Percentiles rank a stretch among this genome's conserved stretches.
phyloP scores from a whole-genome alignment of 345 rosid genomes.

The Bruguiera parviflora region DNA sequence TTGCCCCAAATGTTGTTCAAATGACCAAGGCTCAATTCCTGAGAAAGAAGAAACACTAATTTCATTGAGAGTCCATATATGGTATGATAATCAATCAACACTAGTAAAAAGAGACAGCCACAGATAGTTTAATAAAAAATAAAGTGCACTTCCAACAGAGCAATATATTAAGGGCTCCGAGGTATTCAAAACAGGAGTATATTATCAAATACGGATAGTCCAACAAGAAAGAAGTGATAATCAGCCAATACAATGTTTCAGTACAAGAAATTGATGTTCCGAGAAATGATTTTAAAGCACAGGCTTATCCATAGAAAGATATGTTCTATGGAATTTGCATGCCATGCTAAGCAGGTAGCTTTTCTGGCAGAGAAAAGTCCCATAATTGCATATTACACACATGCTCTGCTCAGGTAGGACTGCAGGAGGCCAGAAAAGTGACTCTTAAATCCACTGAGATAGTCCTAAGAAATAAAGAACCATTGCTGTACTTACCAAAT shows the following conservation, averaged over 20 bases:
- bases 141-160: background rate
- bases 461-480: background rate
- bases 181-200: conserved; percentile 1
- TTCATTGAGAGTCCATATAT: too few species aligned
- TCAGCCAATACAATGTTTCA: background rate
- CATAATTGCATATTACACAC: background rate
- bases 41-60: conserved; percentile 13
- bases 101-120: conserved; percentile 1
- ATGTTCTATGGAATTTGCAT: background rate
- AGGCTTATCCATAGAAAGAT: background rate
- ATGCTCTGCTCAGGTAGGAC: background rate
- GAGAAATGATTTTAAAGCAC: background rate
- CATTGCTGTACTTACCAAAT: conserved; percentile 52
- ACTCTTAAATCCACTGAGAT: background rate
- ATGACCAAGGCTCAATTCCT: conserved; percentile 96
- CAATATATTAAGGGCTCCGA: background rate
- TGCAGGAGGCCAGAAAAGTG: background rate
- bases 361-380: background rate
- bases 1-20: conserved; percentile 72
- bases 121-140: background rate
- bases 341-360: background rate
- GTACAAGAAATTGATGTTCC: background rate
- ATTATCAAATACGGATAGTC: too few species aligned
- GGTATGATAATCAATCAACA: background rate
- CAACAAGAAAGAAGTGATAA: background rate